Conservation (phyloP, 129 eudicot species). For the Erigeron canadensis region DNA sequence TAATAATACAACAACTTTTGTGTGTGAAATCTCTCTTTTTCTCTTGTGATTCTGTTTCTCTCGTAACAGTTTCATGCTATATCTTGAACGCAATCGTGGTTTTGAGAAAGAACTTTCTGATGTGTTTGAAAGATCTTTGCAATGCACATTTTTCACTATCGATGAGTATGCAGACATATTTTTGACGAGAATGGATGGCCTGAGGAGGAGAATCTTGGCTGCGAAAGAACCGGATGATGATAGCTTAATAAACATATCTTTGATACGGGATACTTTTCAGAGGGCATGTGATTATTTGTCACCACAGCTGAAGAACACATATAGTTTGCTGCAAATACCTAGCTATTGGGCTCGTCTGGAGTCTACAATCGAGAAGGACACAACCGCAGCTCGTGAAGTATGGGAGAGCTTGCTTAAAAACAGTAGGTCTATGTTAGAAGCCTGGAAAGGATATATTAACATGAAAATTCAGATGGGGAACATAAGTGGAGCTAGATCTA, state of each 20-base stretch:
- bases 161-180: constrained; percentile 89
- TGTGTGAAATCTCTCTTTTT: too few species aligned
- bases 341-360: constrained; percentile 89
- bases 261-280: constrained; percentile 82
- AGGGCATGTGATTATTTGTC: constrained; percentile 88
- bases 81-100: constrained; percentile 66
- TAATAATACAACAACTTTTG: constrained; percentile 7
- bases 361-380: constrained; percentile 55
- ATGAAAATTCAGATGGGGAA: constrained; percentile 75
- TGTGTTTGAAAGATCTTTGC: constrained; percentile 85
- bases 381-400: constrained; percentile 84
- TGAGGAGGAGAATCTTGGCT: constrained; percentile 64
- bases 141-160: constrained; percentile 71
- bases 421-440: constrained; percentile 80
- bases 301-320: constrained; percentile 56
- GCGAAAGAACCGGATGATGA: constrained; percentile 49
- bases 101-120: constrained; percentile 77
- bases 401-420: constrained; percentile 95
- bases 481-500: constrained; percentile 82
- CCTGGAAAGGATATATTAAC: constrained; percentile 79
- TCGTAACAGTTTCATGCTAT: constrained; percentile 75
- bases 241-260: constrained; percentile 43
- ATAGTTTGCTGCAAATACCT: constrained; percentile 65
- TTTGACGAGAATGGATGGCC: constrained; percentile 89
- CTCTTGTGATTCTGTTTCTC: constrained; percentile 22